Conservation (phyloP, 768 basidiomycete genomes). For the Atractiella rhizophila region DNA sequence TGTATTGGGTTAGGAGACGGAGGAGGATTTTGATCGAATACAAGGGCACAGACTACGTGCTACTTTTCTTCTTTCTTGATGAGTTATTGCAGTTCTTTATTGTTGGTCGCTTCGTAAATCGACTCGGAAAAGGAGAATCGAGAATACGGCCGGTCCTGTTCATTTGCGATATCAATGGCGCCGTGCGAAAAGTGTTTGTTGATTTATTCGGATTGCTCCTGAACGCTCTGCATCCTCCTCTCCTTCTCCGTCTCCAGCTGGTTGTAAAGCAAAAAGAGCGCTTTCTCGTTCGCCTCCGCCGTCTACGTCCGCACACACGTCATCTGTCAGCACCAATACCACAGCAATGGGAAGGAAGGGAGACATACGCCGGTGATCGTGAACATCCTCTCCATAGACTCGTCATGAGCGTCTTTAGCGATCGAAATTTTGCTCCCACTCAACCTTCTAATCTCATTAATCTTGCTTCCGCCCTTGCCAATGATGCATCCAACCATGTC, state of each 20-base stretch:
- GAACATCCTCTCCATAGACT: slow-evolving; percentile 98
- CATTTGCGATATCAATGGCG: no score
- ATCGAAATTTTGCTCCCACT: slow-evolving; percentile 96
- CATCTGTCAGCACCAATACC: background rate
- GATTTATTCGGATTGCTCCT: slow-evolving; percentile 6
- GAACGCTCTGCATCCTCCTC: slow-evolving; percentile 12
- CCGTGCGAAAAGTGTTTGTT: no score
- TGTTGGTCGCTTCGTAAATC: background rate
- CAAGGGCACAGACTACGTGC: no score
- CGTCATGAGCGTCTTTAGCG: slow-evolving; percentile 96
- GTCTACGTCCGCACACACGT: background rate
- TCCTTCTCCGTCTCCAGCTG: slow-evolving; percentile 41
- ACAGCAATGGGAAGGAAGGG: slow-evolving; percentile 27
- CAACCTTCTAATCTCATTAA: slow-evolving; percentile 92
- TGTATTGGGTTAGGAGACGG: no score
- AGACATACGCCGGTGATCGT: slow-evolving; percentile 79
- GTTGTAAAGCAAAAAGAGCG: slow-evolving; percentile 85
- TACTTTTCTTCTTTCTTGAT: background rate
- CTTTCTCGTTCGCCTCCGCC: slow-evolving; percentile 39
- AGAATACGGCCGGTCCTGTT: no score
- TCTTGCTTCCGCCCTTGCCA: slow-evolving; percentile 88
- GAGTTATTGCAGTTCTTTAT: background rate
- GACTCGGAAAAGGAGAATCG: no score
- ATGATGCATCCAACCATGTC: slow-evolving; percentile 98
- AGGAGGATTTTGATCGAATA: no score